Conservation (phyloP, 805 yeast genomes). For the Sugiyamaella chiloensis region DNA sequence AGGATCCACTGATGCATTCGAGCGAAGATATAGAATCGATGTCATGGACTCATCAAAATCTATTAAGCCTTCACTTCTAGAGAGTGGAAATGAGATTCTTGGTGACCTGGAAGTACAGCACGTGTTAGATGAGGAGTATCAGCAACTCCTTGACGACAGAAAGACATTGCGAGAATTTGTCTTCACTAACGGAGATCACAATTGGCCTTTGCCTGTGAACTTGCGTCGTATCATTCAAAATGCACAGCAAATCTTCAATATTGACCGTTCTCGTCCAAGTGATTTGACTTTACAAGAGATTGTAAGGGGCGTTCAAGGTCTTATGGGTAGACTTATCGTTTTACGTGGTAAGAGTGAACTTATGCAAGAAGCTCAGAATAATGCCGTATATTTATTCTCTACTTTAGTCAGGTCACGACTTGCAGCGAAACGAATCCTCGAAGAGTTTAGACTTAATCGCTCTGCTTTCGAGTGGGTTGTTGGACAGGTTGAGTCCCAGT, state of each 20-base stretch:
- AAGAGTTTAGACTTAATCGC: slow-evolving; percentile 80
- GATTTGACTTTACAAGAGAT: slow-evolving; percentile 84
- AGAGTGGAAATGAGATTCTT: slow-evolving; percentile 83
- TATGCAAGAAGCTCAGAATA: slow-evolving; percentile 80
- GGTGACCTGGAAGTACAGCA: slow-evolving; percentile 86
- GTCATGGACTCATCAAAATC: slow-evolving; percentile 62
- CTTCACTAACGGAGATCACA: slow-evolving; percentile 89
- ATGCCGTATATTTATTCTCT: slow-evolving; percentile 87
- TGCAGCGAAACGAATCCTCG: slow-evolving; percentile 85
- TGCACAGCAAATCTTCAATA: slow-evolving; percentile 94
- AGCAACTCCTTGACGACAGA: slow-evolving; percentile 76
- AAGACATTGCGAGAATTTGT: slow-evolving; percentile 70
- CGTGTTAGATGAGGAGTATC: slow-evolving; percentile 77
- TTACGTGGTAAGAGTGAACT: slow-evolving; percentile 78
- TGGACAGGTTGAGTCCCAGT: slow-evolving; percentile 92
- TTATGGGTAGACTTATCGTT: slow-evolving; percentile 66
- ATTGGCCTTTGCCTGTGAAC: slow-evolving; percentile 98
- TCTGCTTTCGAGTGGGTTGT: slow-evolving; percentile 94
- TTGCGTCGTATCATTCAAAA: slow-evolving; percentile 94
- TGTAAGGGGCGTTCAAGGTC: slow-evolving; percentile 63
- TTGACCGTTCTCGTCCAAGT: slow-evolving; percentile 85
- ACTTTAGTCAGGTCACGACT: slow-evolving; percentile 89
- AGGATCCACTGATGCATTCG: slow-evolving; percentile 83
- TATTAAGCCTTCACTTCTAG: slow-evolving; percentile 70
- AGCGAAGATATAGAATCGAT: slow-evolving; percentile 80